Base-by-base conservation (phyloP, 2,329 filamentous ascomycete genomes). In the Trichoderma oligosporum region DNA sequence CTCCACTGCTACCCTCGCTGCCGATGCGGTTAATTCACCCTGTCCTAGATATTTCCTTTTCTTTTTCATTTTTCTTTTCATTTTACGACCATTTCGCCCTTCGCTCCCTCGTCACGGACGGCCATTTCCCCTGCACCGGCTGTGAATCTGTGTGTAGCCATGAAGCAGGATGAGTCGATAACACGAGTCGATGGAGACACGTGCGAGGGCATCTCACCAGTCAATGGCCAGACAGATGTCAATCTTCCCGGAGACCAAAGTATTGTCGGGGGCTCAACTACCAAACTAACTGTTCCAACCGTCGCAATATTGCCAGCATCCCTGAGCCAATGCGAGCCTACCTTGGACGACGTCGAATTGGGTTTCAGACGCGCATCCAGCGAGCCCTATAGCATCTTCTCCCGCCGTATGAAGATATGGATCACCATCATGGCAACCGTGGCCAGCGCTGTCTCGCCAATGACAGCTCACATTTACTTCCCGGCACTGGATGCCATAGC, bases 391-490 rank as follows among this genome's bases (percentile, higher is more conserved):
- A 70, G 65, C 57, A 59, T 61, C 53, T 70, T 70, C 46, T 65
- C 66, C 0, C 64, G 63, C 24, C 58, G 63, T 11, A 77, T 74
- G 62, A 83, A 77, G 65, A 67, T 73, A 62, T 83, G 78, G 73
- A 78, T 85, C 58, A 73, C 79, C 31, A 63, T 69, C 48, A 78
- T 85, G 76, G 78, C 80, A 55, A 76, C 76, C 31, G 65, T 78
- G 42, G 76, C 78, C 8, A 78, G 78, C 63, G 79, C 82, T 61
- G 73, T 83, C 60, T 83, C 81, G 5, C 81, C 81, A 2, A 77
- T 82, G 68, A 82, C 81, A 1, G 82, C 81, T 59, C 84, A 84
- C 63, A 81, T 86, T 45, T 83, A 78, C 64, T 75, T 76, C 48
- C 76, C 76, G 2, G 74, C 74, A 3, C 62, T 77, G 25, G 71